Evolutionary conservation across 2,329 filamentous ascomycete genomes (phyloP).

Genomic region (Fusarium virguliforme): DNA sequence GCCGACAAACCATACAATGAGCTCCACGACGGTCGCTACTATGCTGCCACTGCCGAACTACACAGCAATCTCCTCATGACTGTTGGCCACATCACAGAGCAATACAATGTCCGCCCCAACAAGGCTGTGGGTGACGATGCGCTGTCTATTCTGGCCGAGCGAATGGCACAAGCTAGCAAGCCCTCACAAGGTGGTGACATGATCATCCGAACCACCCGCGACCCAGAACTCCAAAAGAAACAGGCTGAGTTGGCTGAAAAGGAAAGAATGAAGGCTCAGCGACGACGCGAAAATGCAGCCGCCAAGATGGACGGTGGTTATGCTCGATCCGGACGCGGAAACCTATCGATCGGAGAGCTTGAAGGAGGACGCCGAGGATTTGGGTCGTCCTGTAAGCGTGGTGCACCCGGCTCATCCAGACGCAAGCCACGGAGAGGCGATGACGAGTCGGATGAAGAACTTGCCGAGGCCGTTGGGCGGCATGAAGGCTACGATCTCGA

Average conservation of each 20-base stretch:
- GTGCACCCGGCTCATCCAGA: constrained; percentile 65
- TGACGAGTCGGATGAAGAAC: constrained; percentile 84
- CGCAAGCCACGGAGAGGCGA: constrained; percentile 72
- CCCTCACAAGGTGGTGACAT: constrained; percentile 72
- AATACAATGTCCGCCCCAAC: constrained; percentile 78
- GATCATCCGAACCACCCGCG: constrained; percentile 79
- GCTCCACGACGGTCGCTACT: constrained; percentile 81
- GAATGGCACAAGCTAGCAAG: constrained; percentile 76
- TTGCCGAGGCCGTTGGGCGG: constrained; percentile 72
- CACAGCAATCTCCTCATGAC: constrained; percentile 78
- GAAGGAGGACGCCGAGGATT: constrained; percentile 72
- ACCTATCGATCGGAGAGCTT: constrained; percentile 78
- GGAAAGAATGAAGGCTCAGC: constrained; percentile 77
- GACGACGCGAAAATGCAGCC: constrained; percentile 78
- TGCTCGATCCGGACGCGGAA: constrained; percentile 66
- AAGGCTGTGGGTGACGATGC: constrained; percentile 80
- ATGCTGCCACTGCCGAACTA: constrained; percentile 80
- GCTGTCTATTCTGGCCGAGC: constrained; percentile 76
- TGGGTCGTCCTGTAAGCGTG: constrained; percentile 68
- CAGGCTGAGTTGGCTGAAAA: constrained; percentile 82
- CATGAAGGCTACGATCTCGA: constrained; percentile 85
- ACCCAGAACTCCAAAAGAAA: constrained; percentile 82
- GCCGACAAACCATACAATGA: constrained; percentile 74
- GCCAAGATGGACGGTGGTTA: constrained; percentile 75
- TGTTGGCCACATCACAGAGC: constrained; percentile 82